Conservation (phyloP, 257 asterid genomes). For the Jaltomata sinuosa region DNA sequence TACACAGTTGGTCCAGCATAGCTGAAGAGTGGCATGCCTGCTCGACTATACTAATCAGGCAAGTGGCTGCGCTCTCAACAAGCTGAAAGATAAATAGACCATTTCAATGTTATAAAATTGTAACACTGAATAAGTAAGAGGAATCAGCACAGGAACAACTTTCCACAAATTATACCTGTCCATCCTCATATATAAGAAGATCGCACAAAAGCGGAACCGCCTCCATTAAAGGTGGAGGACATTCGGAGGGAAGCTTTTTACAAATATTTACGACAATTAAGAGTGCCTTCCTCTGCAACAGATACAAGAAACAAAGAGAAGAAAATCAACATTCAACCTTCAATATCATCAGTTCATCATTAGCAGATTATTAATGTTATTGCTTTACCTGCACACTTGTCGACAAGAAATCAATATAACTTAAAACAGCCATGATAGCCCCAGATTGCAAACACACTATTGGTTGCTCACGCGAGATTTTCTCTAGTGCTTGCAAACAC, state of each 20-base stretch:
- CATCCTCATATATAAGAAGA: conserved; percentile 89
- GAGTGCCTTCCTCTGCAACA: conserved; percentile 75
- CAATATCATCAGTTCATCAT: neutral
- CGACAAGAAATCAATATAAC: conserved; percentile 83
- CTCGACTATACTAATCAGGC: conserved; percentile 81
- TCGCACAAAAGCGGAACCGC: conserved; percentile 90
- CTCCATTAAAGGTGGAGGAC: conserved; percentile 67
- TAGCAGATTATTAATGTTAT: neutral
- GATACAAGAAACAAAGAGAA: conserved; percentile 11
- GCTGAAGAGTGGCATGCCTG: conserved; percentile 45
- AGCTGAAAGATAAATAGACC: conserved; percentile 37
- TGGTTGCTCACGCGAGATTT: conserved; percentile 83
- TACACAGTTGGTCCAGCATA: conserved; percentile 77
- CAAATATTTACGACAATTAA: conserved; percentile 81
- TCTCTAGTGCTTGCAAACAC: conserved; percentile 95
- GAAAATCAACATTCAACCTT: conserved; percentile 10
- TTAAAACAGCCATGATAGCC: conserved; percentile 81
- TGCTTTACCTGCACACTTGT: conserved; percentile 78
- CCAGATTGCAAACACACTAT: conserved; percentile 90
- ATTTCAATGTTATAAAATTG: neutral
- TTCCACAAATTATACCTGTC: conserved; percentile 39
- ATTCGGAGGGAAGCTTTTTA: conserved; percentile 67
- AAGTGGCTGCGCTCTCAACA: conserved; percentile 82
- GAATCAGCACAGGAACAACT: neutral
- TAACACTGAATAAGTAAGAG: neutral